Evolutionary conservation across 371 early-diverging fungal species (phyloP), one percentile per base, ranked within the genome.

Genomic region (Neoconidiobolus thromboides): DNA sequence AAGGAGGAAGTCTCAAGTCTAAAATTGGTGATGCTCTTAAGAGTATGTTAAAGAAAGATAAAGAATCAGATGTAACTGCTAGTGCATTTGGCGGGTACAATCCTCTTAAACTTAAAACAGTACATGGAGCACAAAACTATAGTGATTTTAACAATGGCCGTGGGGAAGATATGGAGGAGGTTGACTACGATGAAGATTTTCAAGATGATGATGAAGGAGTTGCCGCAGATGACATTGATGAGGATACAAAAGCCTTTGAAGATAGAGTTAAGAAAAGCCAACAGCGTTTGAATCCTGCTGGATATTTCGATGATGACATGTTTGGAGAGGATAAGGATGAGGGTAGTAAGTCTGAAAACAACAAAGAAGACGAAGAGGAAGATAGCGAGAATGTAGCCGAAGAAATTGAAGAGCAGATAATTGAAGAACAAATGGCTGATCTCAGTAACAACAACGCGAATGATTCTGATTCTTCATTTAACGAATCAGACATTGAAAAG

Each of bases 151-250:
- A 26, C 26, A 26, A 26, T 26, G 26, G 26, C 26, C 40, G 9
- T 37, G 55, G 40, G n/a, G 55, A 38, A 10, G 55, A 55, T 40
- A 42, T 55, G 10, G 55, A 55, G 5, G 55, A 55, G 5, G 10
- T 55, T 5, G 55, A 55, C n/a, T 55, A 38, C 40, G 55, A 55
- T 36, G 55, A 55, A 55, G 55, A 55, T 55, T 55, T 55, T 36
- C 55, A 55, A 55, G 55, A 55, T 42, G 26, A 26, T 26, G 55
- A 55, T 40, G 55, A 55, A 4, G 55, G 40, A 40, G 40, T 38
- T 12, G 38, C 10, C 4, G 38, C n/a, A 5, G 55, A 55, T 38
- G 26, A 26, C 40, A 40, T 9, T 38, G 10, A 55, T 36, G 55
- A 55, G n/a, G 55, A 55, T 3, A 55, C 14, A 6, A 55, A 55